phyloP scores from a whole-genome alignment of 345 rosid genomes.

The Microcos paniculata region DNA sequence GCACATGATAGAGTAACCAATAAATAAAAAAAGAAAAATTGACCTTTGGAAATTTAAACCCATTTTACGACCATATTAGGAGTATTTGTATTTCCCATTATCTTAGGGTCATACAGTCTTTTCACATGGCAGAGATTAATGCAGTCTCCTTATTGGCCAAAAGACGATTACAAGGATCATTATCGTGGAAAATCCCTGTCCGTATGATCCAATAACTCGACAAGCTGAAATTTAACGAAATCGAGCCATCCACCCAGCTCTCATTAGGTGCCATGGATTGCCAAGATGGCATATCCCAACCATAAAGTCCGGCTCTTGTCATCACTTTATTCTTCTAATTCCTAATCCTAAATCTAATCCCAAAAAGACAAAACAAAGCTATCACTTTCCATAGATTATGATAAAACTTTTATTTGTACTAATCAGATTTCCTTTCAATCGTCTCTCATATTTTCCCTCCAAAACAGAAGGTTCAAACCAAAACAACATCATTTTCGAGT shows the following conservation, averaged over 20 bases:
- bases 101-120: too few relatives aligned
- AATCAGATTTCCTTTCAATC: neutral
- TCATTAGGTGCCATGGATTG: conserved; percentile 13
- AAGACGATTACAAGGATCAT: neutral
- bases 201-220: neutral
- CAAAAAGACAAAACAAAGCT: neutral
- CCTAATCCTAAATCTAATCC: neutral
- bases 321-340: neutral
- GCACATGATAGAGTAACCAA: too few relatives aligned
- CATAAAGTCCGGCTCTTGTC: neutral
- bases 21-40: too few relatives aligned
- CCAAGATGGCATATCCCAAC: conserved; percentile 20
- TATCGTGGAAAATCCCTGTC: neutral
- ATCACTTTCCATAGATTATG: too few relatives aligned
- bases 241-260: neutral
- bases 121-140: too few relatives aligned
- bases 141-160: neutral
- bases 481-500: neutral
- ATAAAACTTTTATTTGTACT: neutral
- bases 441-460: neutral
- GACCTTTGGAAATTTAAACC: too few relatives aligned
- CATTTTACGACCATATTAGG: too few relatives aligned
- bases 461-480: neutral
- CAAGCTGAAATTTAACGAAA: neutral
- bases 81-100: too few relatives aligned